phyloP scores from a whole-genome alignment of 257 asterid genomes.

The Solanum stenotomum region DNA sequence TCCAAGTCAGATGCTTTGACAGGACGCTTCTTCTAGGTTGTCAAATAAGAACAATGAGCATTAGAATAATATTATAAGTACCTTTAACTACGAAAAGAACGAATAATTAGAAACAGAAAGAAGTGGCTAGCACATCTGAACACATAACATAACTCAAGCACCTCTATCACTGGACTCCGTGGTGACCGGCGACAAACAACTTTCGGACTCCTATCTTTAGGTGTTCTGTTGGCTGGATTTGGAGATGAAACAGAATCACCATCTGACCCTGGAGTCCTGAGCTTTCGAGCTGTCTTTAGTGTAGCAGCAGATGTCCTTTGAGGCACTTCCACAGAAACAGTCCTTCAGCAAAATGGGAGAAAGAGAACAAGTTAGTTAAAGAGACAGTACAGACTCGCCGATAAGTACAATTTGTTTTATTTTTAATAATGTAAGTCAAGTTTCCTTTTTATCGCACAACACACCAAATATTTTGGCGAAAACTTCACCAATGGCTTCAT shows the following conservation, averaged over 20 bases:
- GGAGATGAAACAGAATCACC: constrained; percentile 46
- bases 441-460: background rate
- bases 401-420: background rate
- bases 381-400: background rate
- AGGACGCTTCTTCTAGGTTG: constrained; percentile 49
- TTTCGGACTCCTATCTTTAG: constrained; percentile 61
- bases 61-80: background rate
- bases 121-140: background rate
- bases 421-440: background rate
- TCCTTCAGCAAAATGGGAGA: constrained; percentile 21
- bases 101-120: background rate
- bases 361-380: background rate
- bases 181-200: constrained; percentile 58
- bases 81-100: background rate
- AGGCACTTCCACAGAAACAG: constrained; percentile 49
- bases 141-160: constrained; percentile 1
- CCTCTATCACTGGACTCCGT: constrained; percentile 64
- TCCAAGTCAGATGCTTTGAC: constrained; percentile 50
- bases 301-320: constrained; percentile 40
- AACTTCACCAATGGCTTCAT: background rate
- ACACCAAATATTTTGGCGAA: background rate
- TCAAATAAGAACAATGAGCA: background rate
- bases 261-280: constrained; percentile 30
- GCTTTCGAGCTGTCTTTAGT: constrained; percentile 42
- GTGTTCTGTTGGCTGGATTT: constrained; percentile 34